phyloP scores from a whole-genome alignment of 148 eudicot genomes.

The Vaccinium corymbosum region DNA sequence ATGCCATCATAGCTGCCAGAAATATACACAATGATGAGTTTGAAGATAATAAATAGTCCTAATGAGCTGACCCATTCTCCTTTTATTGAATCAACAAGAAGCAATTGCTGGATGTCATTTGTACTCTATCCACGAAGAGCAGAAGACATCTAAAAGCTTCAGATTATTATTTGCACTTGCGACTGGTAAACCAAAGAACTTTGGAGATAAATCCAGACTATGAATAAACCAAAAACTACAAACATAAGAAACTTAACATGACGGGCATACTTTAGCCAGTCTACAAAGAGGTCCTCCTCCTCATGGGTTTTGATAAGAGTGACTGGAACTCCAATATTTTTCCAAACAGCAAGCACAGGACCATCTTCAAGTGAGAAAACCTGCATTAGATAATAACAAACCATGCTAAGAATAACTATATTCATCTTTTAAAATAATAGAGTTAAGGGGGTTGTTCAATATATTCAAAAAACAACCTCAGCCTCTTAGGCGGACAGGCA shows the following conservation, averaged over 20 bases:
- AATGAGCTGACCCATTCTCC: slow-evolving; percentile 11
- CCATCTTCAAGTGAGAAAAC: slow-evolving; percentile 73
- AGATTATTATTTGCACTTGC: background rate
- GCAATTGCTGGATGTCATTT: background rate
- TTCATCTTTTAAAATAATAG: background rate
- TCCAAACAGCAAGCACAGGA: slow-evolving; percentile 62
- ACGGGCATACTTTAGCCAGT: slow-evolving; percentile 83
- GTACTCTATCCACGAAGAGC: background rate
- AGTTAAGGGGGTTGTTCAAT: background rate
- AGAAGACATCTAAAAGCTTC: background rate
- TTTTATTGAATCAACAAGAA: background rate
- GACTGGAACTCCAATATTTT: slow-evolving; percentile 52
- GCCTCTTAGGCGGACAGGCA: background rate
- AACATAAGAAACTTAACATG: slow-evolving; percentile 2
- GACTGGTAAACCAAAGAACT: background rate
- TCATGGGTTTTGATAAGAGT: slow-evolving; percentile 39
- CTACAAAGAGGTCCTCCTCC: slow-evolving; percentile 33
- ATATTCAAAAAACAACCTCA: background rate
- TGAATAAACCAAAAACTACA: background rate
- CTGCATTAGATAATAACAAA: slow-evolving; percentile 34
- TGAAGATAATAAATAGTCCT: background rate
- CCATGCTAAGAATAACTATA: background rate
- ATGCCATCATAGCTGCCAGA: slow-evolving; percentile 82
- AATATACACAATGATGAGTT: slow-evolving; percentile 14
- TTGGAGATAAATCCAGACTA: background rate